A percentile compares a stretch with the other conserved stretches of the same genome.
phyloP scores from a whole-genome alignment of 192 early-diverging fungal genomes.

The Phlyctochytrium bullatum region DNA sequence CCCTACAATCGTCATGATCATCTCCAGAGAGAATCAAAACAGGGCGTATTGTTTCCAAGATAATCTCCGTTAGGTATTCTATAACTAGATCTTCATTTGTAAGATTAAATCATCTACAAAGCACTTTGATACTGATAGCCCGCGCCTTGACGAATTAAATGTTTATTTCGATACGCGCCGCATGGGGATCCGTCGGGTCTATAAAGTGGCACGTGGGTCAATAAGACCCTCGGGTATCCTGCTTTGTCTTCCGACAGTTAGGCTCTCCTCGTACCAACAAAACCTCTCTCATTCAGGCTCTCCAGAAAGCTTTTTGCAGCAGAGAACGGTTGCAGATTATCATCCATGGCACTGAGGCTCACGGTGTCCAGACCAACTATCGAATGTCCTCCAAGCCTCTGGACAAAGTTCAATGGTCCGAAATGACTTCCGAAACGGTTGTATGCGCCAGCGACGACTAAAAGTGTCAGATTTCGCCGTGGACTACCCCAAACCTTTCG shows the following conservation, averaged over 20 bases:
- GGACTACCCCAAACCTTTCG: conserved; percentile 19
- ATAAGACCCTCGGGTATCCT: conserved; percentile 53
- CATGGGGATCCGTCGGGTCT: conserved; percentile 66
- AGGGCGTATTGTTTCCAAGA: conserved; percentile 65
- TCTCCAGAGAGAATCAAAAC: conserved; percentile 81
- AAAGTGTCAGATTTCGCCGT: too few relatives aligned
- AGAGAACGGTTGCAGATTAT: not conserved
- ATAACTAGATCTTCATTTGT: conserved; percentile 69
- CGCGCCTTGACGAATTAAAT: conserved; percentile 50
- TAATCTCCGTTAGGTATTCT: conserved; percentile 46
- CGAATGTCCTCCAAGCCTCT: conserved; percentile 49
- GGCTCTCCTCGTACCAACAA: too few relatives aligned
- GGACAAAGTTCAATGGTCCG: conserved; percentile 35
- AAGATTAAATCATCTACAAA: too few relatives aligned
- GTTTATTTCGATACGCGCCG: conserved; percentile 61
- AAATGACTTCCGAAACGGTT: conserved; percentile 32
- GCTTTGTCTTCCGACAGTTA: too few relatives aligned
- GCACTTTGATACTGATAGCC: conserved; percentile 87
- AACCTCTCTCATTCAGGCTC: not conserved
- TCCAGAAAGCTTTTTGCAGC: not conserved
- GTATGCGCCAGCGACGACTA: conserved; percentile 42
- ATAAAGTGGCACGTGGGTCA: conserved; percentile 86
- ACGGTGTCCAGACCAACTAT: conserved; percentile 78
- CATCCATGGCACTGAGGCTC: conserved; percentile 48
- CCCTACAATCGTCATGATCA: conserved; percentile 88